Evolutionary conservation across 1,284 basidiomycete species (phyloP).

Genomic region (Paramarasmius palmivorus): DNA sequence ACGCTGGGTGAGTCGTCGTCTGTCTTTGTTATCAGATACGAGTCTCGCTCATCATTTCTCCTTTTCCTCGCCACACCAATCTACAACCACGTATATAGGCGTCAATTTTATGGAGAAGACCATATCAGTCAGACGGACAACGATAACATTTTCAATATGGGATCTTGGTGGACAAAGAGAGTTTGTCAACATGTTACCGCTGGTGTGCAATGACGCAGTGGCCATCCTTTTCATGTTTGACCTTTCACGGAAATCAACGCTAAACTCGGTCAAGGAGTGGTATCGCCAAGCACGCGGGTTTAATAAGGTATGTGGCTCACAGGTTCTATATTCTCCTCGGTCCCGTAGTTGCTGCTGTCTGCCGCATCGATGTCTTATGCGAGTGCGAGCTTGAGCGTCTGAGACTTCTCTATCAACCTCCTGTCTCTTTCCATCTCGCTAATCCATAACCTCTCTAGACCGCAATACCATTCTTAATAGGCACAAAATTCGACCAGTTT

Average conservation of each 20-base stretch:
- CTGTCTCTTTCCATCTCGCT: conserved; percentile 3
- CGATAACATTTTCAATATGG: conserved; percentile 99
- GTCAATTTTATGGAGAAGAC: conserved; percentile 99
- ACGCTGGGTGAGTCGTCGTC: conserved; percentile 86
- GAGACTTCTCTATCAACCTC: no score
- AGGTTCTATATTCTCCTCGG: conserved; percentile 22
- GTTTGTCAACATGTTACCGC: conserved; percentile 98
- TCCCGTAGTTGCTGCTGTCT: background rate
- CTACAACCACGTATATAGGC: conserved; percentile 45
- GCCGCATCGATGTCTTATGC: background rate
- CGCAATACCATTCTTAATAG: conserved; percentile 94
- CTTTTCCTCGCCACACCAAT: conserved; percentile 7
- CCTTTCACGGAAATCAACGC: conserved; percentile 91
- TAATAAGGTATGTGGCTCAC: conserved; percentile 73
- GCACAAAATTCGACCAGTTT: conserved; percentile 98
- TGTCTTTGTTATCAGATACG: background rate
- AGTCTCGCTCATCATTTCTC: background rate
- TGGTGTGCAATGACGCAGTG: conserved; percentile 98
- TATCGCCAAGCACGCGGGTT: conserved; percentile 97
- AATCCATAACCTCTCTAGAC: conserved; percentile 52
- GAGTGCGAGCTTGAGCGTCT: no score
- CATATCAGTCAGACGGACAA: conserved; percentile 94
- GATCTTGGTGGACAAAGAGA: conserved; percentile 97
- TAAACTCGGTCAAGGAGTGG: conserved; percentile 99
- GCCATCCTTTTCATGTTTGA: conserved; percentile 99